phyloP scores from a whole-genome alignment of 164 flowering plant genomes.

The Liriodendron chinense region DNA sequence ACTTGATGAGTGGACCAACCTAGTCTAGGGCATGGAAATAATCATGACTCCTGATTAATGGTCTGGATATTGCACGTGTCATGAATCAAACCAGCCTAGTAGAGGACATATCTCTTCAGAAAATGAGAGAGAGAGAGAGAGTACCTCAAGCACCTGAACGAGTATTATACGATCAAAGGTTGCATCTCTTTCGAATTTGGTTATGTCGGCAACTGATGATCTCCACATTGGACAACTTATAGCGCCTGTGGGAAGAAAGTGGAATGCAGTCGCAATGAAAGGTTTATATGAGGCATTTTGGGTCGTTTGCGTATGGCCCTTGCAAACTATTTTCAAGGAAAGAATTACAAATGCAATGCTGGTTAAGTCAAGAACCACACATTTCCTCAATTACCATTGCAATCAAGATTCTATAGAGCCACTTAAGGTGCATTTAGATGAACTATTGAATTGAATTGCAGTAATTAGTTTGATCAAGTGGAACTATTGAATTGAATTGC shows the following conservation, averaged over 20 bases:
- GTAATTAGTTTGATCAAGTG: no score
- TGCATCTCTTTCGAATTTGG: slow-evolving; percentile 72
- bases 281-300: not conserved
- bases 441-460: no score
- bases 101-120: not conserved
- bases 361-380: not conserved
- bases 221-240: slow-evolving; percentile 62
- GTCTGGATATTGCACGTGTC: no score
- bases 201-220: slow-evolving; percentile 77
- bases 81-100: not conserved
- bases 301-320: no score
- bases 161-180: slow-evolving; percentile 73
- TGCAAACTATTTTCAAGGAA: no score
- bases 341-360: not conserved
- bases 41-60: no score
- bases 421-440: no score
- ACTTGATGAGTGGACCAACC: no score
- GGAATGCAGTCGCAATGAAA: not conserved
- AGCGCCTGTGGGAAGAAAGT: slow-evolving; percentile 36
- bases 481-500: no score
- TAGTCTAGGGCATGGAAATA: no score
- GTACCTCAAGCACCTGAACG: slow-evolving; percentile 91
- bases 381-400: no score
- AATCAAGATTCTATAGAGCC: no score
- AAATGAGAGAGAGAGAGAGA: not conserved